Evolutionary conservation across 805 yeast species (phyloP).

Genomic region (Nakazawaea populi): DNA sequence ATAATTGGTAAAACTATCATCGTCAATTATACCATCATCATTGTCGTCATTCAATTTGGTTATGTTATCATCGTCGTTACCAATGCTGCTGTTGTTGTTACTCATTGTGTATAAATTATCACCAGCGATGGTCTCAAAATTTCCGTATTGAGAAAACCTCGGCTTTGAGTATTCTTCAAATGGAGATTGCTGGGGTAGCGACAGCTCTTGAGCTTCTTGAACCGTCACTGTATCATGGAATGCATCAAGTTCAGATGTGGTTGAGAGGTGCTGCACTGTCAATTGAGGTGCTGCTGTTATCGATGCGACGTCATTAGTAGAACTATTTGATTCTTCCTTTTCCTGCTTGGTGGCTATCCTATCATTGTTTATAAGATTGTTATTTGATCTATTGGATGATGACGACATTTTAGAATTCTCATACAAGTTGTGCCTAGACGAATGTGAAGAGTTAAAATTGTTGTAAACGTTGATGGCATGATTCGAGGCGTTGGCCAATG

Average conservation of each 20-base stretch:
- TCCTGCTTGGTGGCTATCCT: neutral
- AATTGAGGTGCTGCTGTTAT: too few relatives aligned
- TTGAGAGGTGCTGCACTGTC: too few relatives aligned
- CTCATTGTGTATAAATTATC: too few relatives aligned
- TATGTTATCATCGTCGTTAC: neutral
- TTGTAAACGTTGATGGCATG: constrained; percentile 21
- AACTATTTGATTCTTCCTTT: too few relatives aligned
- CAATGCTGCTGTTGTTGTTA: too few relatives aligned
- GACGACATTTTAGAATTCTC: neutral
- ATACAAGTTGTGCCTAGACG: constrained; percentile 15
- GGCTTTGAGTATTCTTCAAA: too few relatives aligned
- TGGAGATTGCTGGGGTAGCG: too few relatives aligned
- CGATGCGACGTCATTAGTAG: too few relatives aligned
- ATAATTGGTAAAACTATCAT: constrained; percentile 38
- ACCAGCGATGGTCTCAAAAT: neutral
- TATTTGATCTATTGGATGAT: constrained; percentile 1
- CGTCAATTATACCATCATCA: constrained; percentile 7
- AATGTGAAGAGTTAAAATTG: constrained; percentile 11
- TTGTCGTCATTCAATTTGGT: neutral
- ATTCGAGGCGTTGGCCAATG: constrained; percentile 19
- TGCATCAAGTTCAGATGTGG: too few relatives aligned
- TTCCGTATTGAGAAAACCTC: neutral
- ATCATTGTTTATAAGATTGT: neutral
- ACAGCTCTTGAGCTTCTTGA: too few relatives aligned
- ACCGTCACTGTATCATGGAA: too few relatives aligned